These are phyloP conservation scores for Colletotrichum euphorbiae DNA, from an alignment of 2,329 filamentous ascomycete genomes.

Conservation along the genomic window DNA sequence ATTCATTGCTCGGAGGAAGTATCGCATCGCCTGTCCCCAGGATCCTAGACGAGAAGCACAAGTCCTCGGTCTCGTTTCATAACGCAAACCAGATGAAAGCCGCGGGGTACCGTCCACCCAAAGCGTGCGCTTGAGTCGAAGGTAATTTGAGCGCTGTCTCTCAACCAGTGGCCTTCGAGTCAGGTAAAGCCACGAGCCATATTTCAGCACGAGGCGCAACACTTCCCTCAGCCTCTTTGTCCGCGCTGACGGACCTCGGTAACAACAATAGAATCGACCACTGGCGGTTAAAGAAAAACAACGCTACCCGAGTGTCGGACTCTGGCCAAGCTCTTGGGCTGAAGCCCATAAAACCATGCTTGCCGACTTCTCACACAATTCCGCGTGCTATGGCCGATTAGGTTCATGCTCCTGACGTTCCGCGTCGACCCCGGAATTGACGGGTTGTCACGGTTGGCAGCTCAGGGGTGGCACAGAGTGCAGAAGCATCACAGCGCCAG, in stretches of 20 bases:
- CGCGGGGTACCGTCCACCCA: neutral
- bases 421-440: neutral
- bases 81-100: no score
- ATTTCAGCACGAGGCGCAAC: slow-evolving; percentile 17
- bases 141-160: neutral
- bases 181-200: neutral
- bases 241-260: slow-evolving; percentile 2
- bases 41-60: no score
- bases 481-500: slow-evolving; percentile 14
- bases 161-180: neutral
- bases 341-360: neutral
- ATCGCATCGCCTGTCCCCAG: no score
- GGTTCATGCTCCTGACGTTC: slow-evolving; percentile 9
- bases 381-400: slow-evolving; percentile 6
- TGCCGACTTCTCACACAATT: neutral
- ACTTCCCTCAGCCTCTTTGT: slow-evolving; percentile 24
- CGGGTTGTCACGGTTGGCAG: neutral
- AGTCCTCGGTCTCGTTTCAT: no score
- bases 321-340: neutral
- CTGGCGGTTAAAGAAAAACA: slow-evolving; percentile 5
- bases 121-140: neutral
- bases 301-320: neutral
- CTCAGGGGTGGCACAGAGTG: slow-evolving; percentile 14
- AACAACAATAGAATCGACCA: neutral
- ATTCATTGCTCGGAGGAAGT: no score